phyloP scores from a whole-genome alignment of 1,139 yeast genomes.

The Tardiomyces blankii region DNA sequence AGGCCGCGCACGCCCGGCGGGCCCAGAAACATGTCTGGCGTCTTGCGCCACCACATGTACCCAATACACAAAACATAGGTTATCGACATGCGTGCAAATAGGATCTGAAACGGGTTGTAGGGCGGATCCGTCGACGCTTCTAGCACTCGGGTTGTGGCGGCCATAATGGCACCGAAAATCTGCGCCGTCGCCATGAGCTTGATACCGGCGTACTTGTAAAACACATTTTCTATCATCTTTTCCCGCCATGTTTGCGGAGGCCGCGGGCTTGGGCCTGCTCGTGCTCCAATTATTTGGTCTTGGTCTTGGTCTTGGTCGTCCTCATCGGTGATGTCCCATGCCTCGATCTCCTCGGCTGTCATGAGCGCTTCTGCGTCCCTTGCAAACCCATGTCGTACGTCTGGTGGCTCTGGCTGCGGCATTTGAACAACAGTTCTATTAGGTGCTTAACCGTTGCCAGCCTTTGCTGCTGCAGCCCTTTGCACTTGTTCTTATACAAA shows the following conservation, averaged over 20 bases:
- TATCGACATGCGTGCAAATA: conserved; percentile 64
- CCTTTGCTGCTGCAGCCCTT: too few species aligned
- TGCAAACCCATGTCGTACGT: not conserved
- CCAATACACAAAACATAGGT: conserved; percentile 49
- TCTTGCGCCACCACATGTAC: conserved; percentile 37
- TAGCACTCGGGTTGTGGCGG: conserved; percentile 58
- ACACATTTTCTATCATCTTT: not conserved
- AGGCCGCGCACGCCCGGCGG: conserved; percentile 46
- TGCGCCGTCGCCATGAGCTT: conserved; percentile 29
- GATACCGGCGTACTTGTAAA: conserved; percentile 14
- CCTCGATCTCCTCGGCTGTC: not conserved
- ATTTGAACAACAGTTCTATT: too few species aligned
- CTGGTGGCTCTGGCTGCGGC: not conserved
- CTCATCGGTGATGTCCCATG: not conserved
- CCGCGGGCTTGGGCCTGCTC: too few species aligned
- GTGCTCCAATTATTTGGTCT: not conserved
- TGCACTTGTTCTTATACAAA: too few species aligned
- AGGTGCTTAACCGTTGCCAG: too few species aligned
- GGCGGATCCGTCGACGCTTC: conserved; percentile 53
- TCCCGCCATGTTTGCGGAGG: not conserved
- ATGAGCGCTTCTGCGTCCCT: not conserved
- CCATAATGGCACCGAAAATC: conserved; percentile 67
- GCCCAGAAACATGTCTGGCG: conserved; percentile 62
- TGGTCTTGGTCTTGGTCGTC: not conserved
- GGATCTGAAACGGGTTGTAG: conserved; percentile 66